Conservation (phyloP, 2,329 filamentous ascomycete species). For the Penicillium sp. region DNA sequence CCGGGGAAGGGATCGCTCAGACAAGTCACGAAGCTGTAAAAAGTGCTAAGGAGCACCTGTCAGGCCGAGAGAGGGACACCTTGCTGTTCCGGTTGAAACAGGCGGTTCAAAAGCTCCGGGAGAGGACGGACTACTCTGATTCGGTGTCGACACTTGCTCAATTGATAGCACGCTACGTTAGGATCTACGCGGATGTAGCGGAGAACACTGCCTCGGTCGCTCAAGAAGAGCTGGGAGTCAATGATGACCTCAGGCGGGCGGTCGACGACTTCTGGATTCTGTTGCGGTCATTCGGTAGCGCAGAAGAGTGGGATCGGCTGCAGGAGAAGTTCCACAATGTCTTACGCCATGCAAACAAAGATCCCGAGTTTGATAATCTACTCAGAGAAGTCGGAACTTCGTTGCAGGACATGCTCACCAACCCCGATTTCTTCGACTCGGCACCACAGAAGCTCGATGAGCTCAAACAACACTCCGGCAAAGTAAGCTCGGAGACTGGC, state of each 20-base stretch:
- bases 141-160: slow-evolving; percentile 76
- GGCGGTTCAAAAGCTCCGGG: slow-evolving; percentile 68
- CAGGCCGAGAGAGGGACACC: slow-evolving; percentile 68
- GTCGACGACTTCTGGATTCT: slow-evolving; percentile 78
- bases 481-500: slow-evolving; percentile 62
- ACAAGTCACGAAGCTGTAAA: slow-evolving; percentile 58
- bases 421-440: slow-evolving; percentile 81
- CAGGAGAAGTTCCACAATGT: slow-evolving; percentile 67
- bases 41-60: slow-evolving; percentile 71
- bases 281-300: slow-evolving; percentile 73
- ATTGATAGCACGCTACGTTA: slow-evolving; percentile 74
- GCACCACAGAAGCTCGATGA: slow-evolving; percentile 64
- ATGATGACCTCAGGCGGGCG: slow-evolving; percentile 71
- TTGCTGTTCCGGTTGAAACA: slow-evolving; percentile 73
- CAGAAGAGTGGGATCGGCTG: slow-evolving; percentile 70
- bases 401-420: slow-evolving; percentile 76
- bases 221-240: slow-evolving; percentile 69
- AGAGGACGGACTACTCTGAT: slow-evolving; percentile 77
- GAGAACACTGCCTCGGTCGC: slow-evolving; percentile 65
- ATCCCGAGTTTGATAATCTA: slow-evolving; percentile 78
- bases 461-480: slow-evolving; percentile 55
- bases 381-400: slow-evolving; percentile 70
- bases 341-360: slow-evolving; percentile 68
- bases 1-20: slow-evolving; percentile 36
- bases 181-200: slow-evolving; percentile 70